Conservation (phyloP, 2,329 filamentous ascomycete genomes). For the Xylariaceae sp. region DNA sequence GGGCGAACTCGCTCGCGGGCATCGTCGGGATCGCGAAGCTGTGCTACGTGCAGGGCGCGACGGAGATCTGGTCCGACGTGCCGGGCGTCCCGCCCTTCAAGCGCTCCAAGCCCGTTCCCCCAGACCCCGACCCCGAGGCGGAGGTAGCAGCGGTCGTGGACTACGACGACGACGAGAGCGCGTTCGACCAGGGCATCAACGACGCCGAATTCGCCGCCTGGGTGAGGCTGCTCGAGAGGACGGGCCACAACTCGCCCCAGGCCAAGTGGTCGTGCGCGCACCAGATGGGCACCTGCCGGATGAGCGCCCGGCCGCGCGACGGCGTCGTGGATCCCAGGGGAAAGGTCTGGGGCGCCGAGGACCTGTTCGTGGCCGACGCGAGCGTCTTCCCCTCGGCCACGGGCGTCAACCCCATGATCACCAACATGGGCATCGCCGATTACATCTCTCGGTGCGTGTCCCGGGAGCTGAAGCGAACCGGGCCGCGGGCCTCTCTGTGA, state of each 20-base stretch:
- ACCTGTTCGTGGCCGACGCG: slow-evolving; percentile 66
- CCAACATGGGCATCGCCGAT: slow-evolving; percentile 65
- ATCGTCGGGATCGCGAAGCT: slow-evolving; percentile 68
- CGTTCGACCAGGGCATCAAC: slow-evolving; percentile 42
- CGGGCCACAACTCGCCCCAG: slow-evolving; percentile 46
- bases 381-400: slow-evolving; percentile 72
- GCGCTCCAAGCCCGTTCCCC: slow-evolving; percentile 21
- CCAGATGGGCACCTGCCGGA: slow-evolving; percentile 74
- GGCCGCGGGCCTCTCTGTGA: slow-evolving; percentile 15
- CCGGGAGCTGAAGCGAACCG: slow-evolving; percentile 38
- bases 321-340: slow-evolving; percentile 56
- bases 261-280: slow-evolving; percentile 64
- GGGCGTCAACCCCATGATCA: slow-evolving; percentile 80
- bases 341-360: slow-evolving; percentile 59
- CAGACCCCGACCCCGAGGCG: background rate
- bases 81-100: slow-evolving; percentile 60
- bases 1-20: slow-evolving; percentile 65
- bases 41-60: slow-evolving; percentile 70
- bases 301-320: slow-evolving; percentile 49
- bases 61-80: slow-evolving; percentile 67
- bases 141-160: slow-evolving; percentile 1
- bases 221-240: slow-evolving; percentile 45
- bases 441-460: slow-evolving; percentile 55
- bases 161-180: slow-evolving; percentile 10
- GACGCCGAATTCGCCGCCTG: slow-evolving; percentile 58